Conservation (phyloP, 176 grass and related monocot genomes). For the Calamus simplicifolius region DNA sequence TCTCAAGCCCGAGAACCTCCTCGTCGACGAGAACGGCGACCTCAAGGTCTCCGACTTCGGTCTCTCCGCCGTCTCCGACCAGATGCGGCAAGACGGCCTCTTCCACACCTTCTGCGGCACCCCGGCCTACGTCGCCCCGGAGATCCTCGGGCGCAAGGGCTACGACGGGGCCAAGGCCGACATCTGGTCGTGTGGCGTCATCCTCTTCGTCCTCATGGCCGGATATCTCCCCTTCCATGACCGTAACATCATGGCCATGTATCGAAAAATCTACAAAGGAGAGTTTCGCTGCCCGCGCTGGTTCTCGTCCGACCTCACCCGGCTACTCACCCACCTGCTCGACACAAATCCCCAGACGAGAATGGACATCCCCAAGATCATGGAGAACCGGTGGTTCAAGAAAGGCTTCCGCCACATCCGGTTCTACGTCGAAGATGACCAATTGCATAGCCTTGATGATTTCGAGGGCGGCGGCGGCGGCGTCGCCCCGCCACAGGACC, state of each 20-base stretch:
- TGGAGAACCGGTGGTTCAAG: slow-evolving; percentile 9
- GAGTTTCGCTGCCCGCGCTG: slow-evolving; percentile 11
- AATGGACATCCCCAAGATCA: slow-evolving; percentile 9
- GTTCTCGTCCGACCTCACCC: slow-evolving; percentile 5
- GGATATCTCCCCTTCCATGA: slow-evolving; percentile 11
- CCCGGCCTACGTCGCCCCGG: slow-evolving; percentile 6
- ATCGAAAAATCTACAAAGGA: slow-evolving; percentile 11
- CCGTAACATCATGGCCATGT: slow-evolving; percentile 9
- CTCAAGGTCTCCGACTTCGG: slow-evolving; percentile 99
- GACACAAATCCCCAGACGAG: slow-evolving; percentile 8
- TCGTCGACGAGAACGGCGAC: slow-evolving; percentile 77
- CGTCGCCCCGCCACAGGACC: not conserved
- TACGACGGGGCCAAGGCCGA: slow-evolving; percentile 16
- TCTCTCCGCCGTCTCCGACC: slow-evolving; percentile 76
- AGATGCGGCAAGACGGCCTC: slow-evolving; percentile 32
- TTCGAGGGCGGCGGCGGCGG: no score
- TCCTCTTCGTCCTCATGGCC: slow-evolving; percentile 14
- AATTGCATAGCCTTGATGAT: slow-evolving; percentile 3
- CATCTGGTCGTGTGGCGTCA: slow-evolving; percentile 15
- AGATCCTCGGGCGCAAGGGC: slow-evolving; percentile 4
- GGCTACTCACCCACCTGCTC: slow-evolving; percentile 3
- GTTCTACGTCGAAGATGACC: not conserved
- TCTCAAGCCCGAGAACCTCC: slow-evolving; percentile 97
- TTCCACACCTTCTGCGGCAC: slow-evolving; percentile 12
- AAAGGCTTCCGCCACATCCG: slow-evolving; percentile 10